phyloP scores from a whole-genome alignment of 495 filamentous ascomycete genomes.

The Podospora fimiseda region DNA sequence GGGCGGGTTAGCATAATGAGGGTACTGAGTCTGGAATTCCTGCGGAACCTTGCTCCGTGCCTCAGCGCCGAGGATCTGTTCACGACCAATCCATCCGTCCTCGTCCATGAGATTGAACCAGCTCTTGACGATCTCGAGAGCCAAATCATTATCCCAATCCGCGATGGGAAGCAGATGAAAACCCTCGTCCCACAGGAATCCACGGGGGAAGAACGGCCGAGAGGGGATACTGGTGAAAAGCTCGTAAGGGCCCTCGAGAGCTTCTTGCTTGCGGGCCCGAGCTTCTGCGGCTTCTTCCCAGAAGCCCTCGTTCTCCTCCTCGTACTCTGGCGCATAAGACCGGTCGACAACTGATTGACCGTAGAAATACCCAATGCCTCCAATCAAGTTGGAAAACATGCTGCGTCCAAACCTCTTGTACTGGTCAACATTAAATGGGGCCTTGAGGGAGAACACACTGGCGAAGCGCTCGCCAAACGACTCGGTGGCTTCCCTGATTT shows the following conservation, averaged over 20 bases:
- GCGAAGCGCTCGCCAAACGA: conserved; percentile 70
- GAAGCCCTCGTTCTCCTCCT: conserved; percentile 95
- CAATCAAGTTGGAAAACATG: conserved; percentile 90
- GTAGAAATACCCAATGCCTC: conserved; percentile 93
- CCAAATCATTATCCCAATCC: conserved; percentile 89
- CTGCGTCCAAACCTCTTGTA: conserved; percentile 78
- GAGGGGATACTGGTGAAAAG: conserved; percentile 93
- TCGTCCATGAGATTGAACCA: conserved; percentile 97
- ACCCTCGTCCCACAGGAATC: conserved; percentile 97
- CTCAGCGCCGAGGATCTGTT: conserved; percentile 93
- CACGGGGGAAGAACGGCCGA: conserved; percentile 89
- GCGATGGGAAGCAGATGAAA: conserved; percentile 90
- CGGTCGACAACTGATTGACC: conserved; percentile 82
- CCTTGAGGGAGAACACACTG: conserved; percentile 62
- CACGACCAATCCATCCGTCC: conserved; percentile 94
- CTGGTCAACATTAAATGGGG: conserved; percentile 66
- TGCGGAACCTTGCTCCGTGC: conserved; percentile 89
- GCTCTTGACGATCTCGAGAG: conserved; percentile 85
- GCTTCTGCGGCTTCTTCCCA: conserved; percentile 83
- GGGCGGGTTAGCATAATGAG: conserved; percentile 97
- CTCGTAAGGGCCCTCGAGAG: conserved; percentile 76
- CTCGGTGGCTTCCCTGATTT: conserved; percentile 58
- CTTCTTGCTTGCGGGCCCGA: conserved; percentile 54
- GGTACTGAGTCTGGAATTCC: conserved; percentile 97
- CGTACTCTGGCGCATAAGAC: conserved; percentile 83